A percentile compares a stretch with the other conserved stretches of the same genome.
These are phyloP conservation scores for Xanthoceras sorbifolium DNA, from an alignment of 345 rosid genomes.

Conservation along the genomic window DNA sequence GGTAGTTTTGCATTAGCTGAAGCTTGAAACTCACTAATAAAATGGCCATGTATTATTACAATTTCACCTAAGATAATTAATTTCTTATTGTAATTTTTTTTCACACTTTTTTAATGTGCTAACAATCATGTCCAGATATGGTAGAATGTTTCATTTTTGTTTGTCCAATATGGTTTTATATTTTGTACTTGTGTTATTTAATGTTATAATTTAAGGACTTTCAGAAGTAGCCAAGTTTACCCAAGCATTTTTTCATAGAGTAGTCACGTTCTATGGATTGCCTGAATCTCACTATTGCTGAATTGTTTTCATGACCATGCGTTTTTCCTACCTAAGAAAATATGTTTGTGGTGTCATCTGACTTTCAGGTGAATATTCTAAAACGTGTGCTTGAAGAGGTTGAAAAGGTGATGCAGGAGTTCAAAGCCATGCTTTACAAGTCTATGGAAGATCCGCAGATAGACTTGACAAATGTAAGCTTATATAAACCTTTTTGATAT, in stretches of 20 bases:
- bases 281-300: neutral
- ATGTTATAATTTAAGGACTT: neutral
- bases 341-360: constrained; percentile 9
- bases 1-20: neutral
- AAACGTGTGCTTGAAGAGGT: constrained; percentile 99
- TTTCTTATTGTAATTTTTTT: neutral
- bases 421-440: constrained; percentile 88
- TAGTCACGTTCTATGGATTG: neutral
- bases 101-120: neutral
- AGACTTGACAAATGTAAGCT: constrained; percentile 80
- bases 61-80: neutral
- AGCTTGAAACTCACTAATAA: neutral
- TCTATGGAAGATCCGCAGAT: constrained; percentile 97
- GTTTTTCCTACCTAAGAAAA: neutral
- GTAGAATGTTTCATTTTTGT: neutral
- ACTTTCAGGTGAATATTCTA: constrained; percentile 86
- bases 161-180: neutral
- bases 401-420: constrained; percentile 95
- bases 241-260: neutral
- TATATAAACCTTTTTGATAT: constrained; percentile 13
- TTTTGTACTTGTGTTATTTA: neutral
- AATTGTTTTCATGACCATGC: constrained; percentile 1
- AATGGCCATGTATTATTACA: neutral
- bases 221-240: neutral
- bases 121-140: neutral